Conservation (phyloP, 768 basidiomycete species). For the Xerocomellus chrysenteron region DNA sequence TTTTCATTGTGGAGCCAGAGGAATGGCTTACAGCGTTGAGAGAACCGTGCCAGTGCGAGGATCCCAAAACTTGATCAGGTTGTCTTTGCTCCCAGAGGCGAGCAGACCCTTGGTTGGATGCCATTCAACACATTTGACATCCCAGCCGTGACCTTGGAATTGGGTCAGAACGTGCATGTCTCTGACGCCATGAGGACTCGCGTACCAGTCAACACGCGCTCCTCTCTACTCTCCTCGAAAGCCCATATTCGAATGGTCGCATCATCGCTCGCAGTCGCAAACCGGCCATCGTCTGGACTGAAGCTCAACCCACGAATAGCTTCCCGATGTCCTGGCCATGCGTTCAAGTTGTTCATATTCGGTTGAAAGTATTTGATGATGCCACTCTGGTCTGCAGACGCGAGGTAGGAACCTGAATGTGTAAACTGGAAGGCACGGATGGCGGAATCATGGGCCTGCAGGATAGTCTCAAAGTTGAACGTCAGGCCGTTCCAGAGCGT, state of each 20-base stretch:
- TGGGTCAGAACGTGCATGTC: not conserved
- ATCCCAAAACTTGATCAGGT: constrained; percentile 99
- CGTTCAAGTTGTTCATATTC: constrained; percentile 97
- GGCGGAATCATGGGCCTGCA: constrained; percentile 97
- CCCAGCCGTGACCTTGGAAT: constrained; percentile 91
- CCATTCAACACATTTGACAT: constrained; percentile 98
- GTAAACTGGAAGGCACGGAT: constrained; percentile 90
- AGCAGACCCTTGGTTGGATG: constrained; percentile 95
- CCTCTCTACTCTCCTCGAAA: constrained; percentile 88
- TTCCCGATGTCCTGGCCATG: constrained; percentile 92
- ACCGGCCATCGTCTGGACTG: constrained; percentile 86
- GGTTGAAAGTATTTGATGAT: constrained; percentile 99
- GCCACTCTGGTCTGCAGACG: constrained; percentile 90
- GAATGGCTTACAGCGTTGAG: constrained; percentile 73
- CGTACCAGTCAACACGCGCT: constrained; percentile 80
- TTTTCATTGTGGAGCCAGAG: not conserved
- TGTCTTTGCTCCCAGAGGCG: constrained; percentile 95
- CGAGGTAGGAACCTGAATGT: constrained; percentile 90
- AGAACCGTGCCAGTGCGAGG: constrained; percentile 89
- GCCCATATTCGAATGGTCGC: constrained; percentile 94
- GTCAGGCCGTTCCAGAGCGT: constrained; percentile 99
- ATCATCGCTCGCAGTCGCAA: constrained; percentile 96
- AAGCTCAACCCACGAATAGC: constrained; percentile 90
- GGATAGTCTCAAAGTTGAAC: constrained; percentile 99
- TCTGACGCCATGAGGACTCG: not conserved